Base-by-base conservation (phyloP, 768 basidiomycete species). In the Russula sp. region DNA sequence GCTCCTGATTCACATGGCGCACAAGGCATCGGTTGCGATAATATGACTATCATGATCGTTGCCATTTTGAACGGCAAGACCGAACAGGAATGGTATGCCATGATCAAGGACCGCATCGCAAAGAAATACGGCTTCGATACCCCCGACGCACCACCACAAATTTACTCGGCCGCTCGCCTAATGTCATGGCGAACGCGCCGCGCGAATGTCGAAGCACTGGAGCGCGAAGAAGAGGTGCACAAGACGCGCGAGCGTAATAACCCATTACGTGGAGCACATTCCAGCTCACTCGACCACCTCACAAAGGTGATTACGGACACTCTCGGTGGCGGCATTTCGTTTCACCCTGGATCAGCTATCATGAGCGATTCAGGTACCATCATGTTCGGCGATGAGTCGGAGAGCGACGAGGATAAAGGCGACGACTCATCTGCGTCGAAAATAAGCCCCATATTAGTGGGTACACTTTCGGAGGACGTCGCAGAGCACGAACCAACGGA, bases 1-100 rank as follows among this genome's bases (percentile, higher is more conserved):
- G 95, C 97, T 25, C 95, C 95, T 1, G 93, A 97, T 71, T 90
- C 91, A 1, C 87, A 88, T 25, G 89, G 89, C 39, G 91, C 90
- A 51, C 84, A 85, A 47, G 97, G 97, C 13, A 91, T 98, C 65
- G 97, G 97, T 20, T 98, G 96, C 72, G 97, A 99, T 76, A 98
- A 99, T 77, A 99, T 99, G 97, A 99, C 97, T 0, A 78, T 97
- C 52, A 81, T 98, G 67, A 83, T 99, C 56, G 82, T 98, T 60
- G 97, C 92, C 7, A 73, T 99, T 48, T 81, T 95, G 36, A 82
- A 89, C 64, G 95, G 91, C 43, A 84, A 85, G 62, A 90, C 92
- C n/a, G 83, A 87, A 72, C 88, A 90, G 66, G 85, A 94, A 70
- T 98, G 97, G 97, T 90, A 90, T 69, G 72, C 80, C 41, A 98